Conservation (phyloP, 768 basidiomycete species). For the Boletus vermiculosoides region DNA sequence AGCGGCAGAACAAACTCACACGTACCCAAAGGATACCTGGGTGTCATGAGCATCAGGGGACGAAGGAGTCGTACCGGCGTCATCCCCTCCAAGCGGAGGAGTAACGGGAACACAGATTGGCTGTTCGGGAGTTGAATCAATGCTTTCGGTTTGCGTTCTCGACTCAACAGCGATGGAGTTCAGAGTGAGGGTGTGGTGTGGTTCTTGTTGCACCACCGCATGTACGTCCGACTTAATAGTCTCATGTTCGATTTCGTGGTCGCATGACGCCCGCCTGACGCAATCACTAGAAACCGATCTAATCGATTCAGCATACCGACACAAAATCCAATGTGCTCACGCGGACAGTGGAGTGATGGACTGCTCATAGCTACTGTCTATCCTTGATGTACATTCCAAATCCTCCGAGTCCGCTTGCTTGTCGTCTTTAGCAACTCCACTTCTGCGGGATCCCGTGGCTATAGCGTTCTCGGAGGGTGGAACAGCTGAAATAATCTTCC, state of each 20-base stretch:
- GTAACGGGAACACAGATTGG: background rate
- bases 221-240: background rate
- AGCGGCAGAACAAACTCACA: background rate
- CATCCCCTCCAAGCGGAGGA: background rate
- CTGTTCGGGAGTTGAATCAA: background rate
- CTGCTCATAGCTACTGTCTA: background rate
- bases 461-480: too few relatives aligned
- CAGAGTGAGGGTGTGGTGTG: background rate
- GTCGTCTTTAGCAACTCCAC: too few relatives aligned
- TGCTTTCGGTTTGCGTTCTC: background rate
- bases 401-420: too few relatives aligned
- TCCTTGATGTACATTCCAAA: too few relatives aligned
- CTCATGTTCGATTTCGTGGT: background rate
- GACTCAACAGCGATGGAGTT: background rate
- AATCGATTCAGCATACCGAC: background rate
- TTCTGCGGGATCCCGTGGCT: too few relatives aligned
- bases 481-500: too few relatives aligned
- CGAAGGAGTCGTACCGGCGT: background rate
- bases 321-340: constrained; percentile 1
- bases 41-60: background rate
- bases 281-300: background rate
- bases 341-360: background rate
- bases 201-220: background rate
- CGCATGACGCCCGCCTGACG: background rate
- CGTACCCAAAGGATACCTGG: background rate